Conservation (phyloP, 164 flowering plant species). For the Magnolia sinica region DNA sequence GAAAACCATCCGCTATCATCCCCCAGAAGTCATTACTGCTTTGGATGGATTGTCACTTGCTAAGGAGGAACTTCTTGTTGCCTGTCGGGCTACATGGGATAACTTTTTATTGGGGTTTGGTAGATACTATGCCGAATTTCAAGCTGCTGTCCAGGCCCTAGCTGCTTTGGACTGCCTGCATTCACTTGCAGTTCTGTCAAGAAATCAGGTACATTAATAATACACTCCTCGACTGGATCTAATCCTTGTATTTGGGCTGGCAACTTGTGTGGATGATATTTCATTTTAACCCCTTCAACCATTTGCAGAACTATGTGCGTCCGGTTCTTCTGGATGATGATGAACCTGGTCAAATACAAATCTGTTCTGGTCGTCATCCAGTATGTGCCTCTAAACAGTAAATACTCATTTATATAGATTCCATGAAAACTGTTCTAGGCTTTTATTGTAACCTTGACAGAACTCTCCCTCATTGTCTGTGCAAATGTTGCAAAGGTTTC, state of each 20-base stretch:
- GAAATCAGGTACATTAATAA: conserved; percentile 53
- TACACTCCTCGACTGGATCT: background rate
- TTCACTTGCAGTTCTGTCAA: conserved; percentile 80
- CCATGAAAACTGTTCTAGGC: background rate
- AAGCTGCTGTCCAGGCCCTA: conserved; percentile 84
- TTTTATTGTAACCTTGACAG: no score
- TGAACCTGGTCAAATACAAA: conserved; percentile 77
- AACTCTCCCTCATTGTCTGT: no score
- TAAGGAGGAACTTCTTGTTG: conserved; percentile 64
- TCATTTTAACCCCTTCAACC: background rate
- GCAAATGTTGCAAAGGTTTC: no score
- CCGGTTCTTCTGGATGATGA: conserved; percentile 62
- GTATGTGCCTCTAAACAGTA: conserved; percentile 35
- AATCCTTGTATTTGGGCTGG: background rate
- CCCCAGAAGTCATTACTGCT: conserved; percentile 74
- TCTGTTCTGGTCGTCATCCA: conserved; percentile 80
- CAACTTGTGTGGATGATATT: background rate
- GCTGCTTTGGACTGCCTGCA: conserved; percentile 86
- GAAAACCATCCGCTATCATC: conserved; percentile 80
- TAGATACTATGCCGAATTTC: conserved; percentile 69
- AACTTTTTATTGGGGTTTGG: conserved; percentile 55
- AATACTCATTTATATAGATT: background rate
- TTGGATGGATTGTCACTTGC: conserved; percentile 65
- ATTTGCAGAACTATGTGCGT: conserved; percentile 76
- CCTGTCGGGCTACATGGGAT: conserved; percentile 75